Conservation (phyloP, 2,329 filamentous ascomycete species). For the Fusarium chaquense region DNA sequence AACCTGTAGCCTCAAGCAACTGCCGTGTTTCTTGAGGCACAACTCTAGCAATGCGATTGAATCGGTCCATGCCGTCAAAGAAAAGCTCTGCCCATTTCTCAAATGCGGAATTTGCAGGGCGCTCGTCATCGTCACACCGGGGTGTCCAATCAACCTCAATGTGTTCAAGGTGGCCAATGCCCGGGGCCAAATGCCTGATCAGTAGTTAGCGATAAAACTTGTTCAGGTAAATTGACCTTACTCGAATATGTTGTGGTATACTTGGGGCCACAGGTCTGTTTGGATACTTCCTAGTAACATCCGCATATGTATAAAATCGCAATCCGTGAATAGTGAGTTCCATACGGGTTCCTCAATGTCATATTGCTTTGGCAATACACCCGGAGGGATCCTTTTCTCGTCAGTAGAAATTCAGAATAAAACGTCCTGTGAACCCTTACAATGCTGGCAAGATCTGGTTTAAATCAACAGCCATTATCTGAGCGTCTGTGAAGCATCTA, state of each 20-base stretch:
- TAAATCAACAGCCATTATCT: constrained; percentile 56
- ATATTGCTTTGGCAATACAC: constrained; percentile 66
- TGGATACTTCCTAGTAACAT: constrained; percentile 82
- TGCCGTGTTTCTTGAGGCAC: constrained; percentile 63
- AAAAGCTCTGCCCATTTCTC: constrained; percentile 77
- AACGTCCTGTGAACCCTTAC: constrained; percentile 46
- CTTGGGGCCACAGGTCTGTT: constrained; percentile 72
- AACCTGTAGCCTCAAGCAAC: constrained; percentile 77
- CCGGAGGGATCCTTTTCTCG: constrained; percentile 73
- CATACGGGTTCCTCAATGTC: constrained; percentile 82
- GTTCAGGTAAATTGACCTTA: constrained; percentile 55
- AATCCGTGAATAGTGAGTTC: constrained; percentile 63
- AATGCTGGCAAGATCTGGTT: constrained; percentile 56
- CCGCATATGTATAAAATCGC: constrained; percentile 86
- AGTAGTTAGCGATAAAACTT: constrained; percentile 23
- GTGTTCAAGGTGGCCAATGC: constrained; percentile 83
- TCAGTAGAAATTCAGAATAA: constrained; percentile 29
- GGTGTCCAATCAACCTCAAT: constrained; percentile 89
- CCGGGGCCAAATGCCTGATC: constrained; percentile 78
- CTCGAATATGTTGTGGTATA: constrained; percentile 78
- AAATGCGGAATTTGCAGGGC: constrained; percentile 69
- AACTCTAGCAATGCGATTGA: constrained; percentile 74
- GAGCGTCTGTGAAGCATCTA: constrained; percentile 44
- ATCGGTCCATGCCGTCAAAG: constrained; percentile 73
- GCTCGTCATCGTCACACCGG: constrained; percentile 74